These are phyloP conservation scores for Pseudogymnoascus sp. DNA, from an alignment of 2,329 filamentous ascomycete species.

Conservation along the genomic window DNA sequence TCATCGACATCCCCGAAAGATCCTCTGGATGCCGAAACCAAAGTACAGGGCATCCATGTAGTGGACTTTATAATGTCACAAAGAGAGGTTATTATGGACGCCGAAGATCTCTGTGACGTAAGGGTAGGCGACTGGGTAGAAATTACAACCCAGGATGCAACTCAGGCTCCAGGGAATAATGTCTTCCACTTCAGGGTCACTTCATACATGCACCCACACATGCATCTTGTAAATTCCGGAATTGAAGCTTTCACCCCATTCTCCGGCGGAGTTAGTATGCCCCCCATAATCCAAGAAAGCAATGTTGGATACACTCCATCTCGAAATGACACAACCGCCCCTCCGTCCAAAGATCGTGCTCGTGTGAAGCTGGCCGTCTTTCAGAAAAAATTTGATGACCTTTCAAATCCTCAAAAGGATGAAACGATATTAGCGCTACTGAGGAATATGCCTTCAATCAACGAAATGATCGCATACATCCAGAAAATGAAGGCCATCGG, in stretches of 20 bases:
- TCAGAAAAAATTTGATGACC: conserved; percentile 48
- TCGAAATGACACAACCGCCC: background rate
- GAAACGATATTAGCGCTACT: conserved; percentile 44
- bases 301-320: background rate
- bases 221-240: background rate
- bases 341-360: background rate
- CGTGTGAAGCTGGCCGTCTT: conserved; percentile 30
- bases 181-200: background rate
- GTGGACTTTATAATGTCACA: background rate
- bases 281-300: background rate
- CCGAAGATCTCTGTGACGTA: background rate
- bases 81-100: background rate
- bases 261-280: background rate
- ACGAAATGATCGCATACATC: conserved; percentile 46
- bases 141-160: background rate
- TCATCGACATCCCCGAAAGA: background rate
- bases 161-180: background rate
- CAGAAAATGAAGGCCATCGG: conserved; percentile 21
- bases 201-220: background rate
- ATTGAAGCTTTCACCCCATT: background rate
- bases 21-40: background rate
- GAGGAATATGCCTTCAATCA: conserved; percentile 52
- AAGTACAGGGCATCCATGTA: background rate
- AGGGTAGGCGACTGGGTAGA: background rate
- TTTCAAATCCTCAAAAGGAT: conserved; percentile 38